Base-by-base conservation (phyloP, 2,329 filamentous ascomycete species). In the Fusarium sterilihyphosum region DNA sequence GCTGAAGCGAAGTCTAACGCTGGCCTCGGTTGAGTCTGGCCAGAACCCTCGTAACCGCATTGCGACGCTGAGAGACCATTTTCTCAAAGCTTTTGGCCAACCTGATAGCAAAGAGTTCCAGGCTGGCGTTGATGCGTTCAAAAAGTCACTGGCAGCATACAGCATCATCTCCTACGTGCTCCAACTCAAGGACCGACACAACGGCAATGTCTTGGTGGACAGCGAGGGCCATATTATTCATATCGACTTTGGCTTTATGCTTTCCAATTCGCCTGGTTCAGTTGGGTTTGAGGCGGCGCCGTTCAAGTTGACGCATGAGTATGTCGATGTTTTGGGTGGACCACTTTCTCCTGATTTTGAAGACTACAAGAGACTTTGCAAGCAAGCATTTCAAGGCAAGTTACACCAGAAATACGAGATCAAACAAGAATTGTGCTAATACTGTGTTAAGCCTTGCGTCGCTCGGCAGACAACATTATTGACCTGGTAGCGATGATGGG, bases 181-280 rank as follows among this genome's bases (percentile, higher is more conserved):
- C 61, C 94, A 96, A 82, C 89, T 96, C 68, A 96, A 96, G 81
- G 94, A 96, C 79, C 88, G 94, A 18, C 94, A 96, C 81, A 96
- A 96, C 80, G 94, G 94, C 62, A 96, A 96, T 79, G 92, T 96
- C 20, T 88, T 96, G 68, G 93, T 96, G 78, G 94, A 96, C 82
- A 94, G 93, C 78, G 92, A 94, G 81, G 94, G 94, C 16, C 94
- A 96, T 80, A 95, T 96, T 65, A 91, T 96, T 70, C 94, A 96
- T 80, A 96, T 96, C 70, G 94, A 96, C 82, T 96, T 96, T 82
- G 94, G 94, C 63, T 96, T 96, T 81, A 96, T 96, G 93, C 86
- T 96, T 40, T 95, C 93, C 53, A 96, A 96, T 82, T 95, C 93
- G 3, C 94, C 94, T 0, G 94, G 94, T 1, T 93, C 91, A 14